Conservation (phyloP, 202 grass and related monocot species). For the Panicum virgatum region DNA sequence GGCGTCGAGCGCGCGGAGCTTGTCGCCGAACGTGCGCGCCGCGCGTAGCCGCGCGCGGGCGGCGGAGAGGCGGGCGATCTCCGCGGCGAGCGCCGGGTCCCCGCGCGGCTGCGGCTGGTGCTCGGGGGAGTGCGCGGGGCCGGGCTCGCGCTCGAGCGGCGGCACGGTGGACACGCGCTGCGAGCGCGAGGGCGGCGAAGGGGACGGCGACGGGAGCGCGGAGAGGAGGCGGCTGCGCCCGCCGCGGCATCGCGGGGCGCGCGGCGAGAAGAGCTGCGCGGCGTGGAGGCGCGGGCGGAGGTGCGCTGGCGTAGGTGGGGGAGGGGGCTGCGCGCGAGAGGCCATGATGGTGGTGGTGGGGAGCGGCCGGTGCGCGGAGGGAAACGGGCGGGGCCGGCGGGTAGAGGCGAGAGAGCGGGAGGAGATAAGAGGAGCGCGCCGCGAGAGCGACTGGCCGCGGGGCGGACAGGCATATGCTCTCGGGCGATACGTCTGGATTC, state of each 20-base stretch:
- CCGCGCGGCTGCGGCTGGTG: background rate
- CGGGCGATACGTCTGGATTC: constrained; percentile 32
- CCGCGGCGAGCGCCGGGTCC: constrained; percentile 50
- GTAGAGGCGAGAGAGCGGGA: constrained; percentile 35
- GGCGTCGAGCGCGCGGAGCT: constrained; percentile 62
- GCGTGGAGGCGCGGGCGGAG: constrained; percentile 38
- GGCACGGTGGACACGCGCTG: constrained; percentile 52
- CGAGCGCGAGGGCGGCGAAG: constrained; percentile 31
- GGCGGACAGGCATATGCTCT: constrained; percentile 43
- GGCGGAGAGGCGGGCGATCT: constrained; percentile 58
- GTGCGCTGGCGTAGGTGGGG: background rate
- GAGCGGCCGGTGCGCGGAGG: background rate
- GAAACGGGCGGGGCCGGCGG: background rate
- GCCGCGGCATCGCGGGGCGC: constrained; percentile 25
- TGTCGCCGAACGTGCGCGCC: constrained; percentile 50
- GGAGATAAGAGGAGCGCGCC: constrained; percentile 47
- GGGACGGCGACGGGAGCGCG: constrained; percentile 44
- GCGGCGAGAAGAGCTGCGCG: constrained; percentile 5
- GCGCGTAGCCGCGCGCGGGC: constrained; percentile 44
- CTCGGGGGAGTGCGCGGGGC: background rate
- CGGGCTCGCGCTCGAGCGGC: constrained; percentile 45
- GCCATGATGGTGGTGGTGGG: background rate
- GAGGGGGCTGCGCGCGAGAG: constrained; percentile 30
- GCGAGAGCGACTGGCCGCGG: constrained; percentile 5
- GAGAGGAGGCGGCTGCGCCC: constrained; percentile 27